Evolutionary conservation across 176 grass and related monocot species (phyloP), one percentile per base, ranked within the genome.

Genomic region (Canna indica): DNA sequence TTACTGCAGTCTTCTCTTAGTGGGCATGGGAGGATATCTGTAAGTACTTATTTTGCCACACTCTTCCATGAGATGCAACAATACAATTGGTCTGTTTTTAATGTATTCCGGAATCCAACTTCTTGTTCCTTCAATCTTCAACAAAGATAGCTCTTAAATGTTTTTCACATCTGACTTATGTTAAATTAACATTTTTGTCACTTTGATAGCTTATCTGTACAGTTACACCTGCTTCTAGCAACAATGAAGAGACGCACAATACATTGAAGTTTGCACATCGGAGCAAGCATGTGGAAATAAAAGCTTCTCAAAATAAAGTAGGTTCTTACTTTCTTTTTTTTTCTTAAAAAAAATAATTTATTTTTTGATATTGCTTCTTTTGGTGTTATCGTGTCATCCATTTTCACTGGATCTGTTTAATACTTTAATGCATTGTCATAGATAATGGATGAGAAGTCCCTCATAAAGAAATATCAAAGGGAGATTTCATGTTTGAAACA

Each of bases 381-480:
- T n/a, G n/a, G 15, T 39, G 41, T 44, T 44, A 5, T 67, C 24
- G 12, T 36, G 18, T 16, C 18, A 22, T 15, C 33, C n/a, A n/a
- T 24, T 38, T 11, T 3, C 22, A 67, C 9, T 66, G 35, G 52
- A 56, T 18, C 33, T 71, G 29, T 52, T 71, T n/a, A 71, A 44
- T 47, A 10, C 15, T 52, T 71, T n/a, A 71, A 44, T 47, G 4
- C 15, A 53, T 53, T 33, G n/a, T n/a, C 30, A 31, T 35, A 97
- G 93, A 97, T 97, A 92, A 91, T 97, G 26, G 93, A 97, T 12
- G 93, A 97, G 72, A 97, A 97, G 45, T 97, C 93, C 68, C 90
- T 97, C n/a, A 97, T 97, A 85, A 97, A 97, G 81, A 97, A 97
- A 59, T 97, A 97, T 68, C 93, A 97, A 86, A 97, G 85, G 59